A percentile compares a stretch with the other conserved stretches of the same genome.
Conservation (phyloP, 2,329 filamentous ascomycete species). For the Alternaria sp. region DNA sequence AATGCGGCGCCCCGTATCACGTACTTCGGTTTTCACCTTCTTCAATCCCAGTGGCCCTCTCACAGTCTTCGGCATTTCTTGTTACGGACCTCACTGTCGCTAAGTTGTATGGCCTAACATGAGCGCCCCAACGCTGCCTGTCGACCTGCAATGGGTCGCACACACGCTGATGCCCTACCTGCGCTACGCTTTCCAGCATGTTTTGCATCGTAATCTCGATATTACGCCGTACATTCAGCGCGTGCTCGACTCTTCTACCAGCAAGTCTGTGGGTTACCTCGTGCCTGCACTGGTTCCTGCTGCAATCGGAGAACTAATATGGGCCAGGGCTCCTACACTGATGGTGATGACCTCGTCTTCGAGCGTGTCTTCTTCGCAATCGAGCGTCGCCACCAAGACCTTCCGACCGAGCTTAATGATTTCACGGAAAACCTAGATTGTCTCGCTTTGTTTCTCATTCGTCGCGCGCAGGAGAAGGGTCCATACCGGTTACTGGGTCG, state of each 20-base stretch:
- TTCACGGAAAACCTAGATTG: slow-evolving; percentile 18
- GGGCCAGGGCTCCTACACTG: slow-evolving; percentile 7
- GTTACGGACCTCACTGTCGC: background rate
- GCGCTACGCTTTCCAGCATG: slow-evolving; percentile 19
- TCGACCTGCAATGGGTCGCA: slow-evolving; percentile 18
- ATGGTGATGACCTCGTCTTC: slow-evolving; percentile 21
- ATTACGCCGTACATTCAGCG: slow-evolving; percentile 7
- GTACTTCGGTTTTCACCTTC: background rate
- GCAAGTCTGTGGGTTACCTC: slow-evolving; percentile 8
- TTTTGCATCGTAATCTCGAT: slow-evolving; percentile 8
- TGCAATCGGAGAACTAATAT: background rate
- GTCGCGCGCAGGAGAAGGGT: slow-evolving; percentile 23
- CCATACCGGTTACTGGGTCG: slow-evolving; percentile 21
- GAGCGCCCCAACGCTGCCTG: slow-evolving; percentile 5
- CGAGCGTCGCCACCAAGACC: slow-evolving; percentile 10
- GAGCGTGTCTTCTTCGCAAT: slow-evolving; percentile 26
- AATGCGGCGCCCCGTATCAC: background rate
- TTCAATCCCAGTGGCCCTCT: background rate
- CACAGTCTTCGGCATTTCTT: background rate
- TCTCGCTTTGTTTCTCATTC: slow-evolving; percentile 20
- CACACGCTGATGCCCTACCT: slow-evolving; percentile 22
- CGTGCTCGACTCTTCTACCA: slow-evolving; percentile 10
- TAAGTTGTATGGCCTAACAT: slow-evolving; percentile 2
- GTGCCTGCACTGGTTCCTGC: too few species aligned
- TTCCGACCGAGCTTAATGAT: slow-evolving; percentile 9